These are phyloP conservation scores for Phytopythium helicoides DNA, from an alignment of 352 stramenopile genomes.

Conservation along the genomic window DNA sequence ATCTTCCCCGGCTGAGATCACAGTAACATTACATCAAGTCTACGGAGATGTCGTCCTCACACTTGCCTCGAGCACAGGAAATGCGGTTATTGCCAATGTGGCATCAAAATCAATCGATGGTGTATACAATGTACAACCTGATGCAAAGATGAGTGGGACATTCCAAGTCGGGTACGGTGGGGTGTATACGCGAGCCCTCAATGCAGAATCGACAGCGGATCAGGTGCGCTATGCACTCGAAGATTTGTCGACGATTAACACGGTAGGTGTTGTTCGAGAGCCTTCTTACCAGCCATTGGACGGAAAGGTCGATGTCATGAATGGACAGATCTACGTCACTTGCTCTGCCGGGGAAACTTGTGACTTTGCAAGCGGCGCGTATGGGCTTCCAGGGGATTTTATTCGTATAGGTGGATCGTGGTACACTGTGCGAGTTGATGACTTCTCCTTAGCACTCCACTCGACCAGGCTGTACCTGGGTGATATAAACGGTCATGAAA, in stretches of 20 bases:
- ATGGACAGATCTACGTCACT: slow-evolving; percentile 60
- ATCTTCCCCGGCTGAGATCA: slow-evolving; percentile 25
- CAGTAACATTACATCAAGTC: slow-evolving; percentile 60
- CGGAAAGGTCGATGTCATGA: slow-evolving; percentile 51
- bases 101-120: slow-evolving; percentile 45
- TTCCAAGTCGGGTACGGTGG: slow-evolving; percentile 73
- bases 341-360: slow-evolving; percentile 47
- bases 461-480: slow-evolving; percentile 49
- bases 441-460: slow-evolving; percentile 35
- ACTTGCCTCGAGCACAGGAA: slow-evolving; percentile 16
- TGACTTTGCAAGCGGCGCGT: slow-evolving; percentile 43
- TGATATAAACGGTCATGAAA: slow-evolving; percentile 54
- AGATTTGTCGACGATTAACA: slow-evolving; percentile 52
- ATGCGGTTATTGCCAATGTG: slow-evolving; percentile 18
- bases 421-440: slow-evolving; percentile 64
- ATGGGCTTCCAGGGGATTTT: slow-evolving; percentile 56
- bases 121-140: slow-evolving; percentile 43
- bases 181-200: slow-evolving; percentile 57
- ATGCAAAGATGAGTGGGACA: slow-evolving; percentile 68
- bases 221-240: slow-evolving; percentile 72
- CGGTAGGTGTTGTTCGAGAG: slow-evolving; percentile 44
- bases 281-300: slow-evolving; percentile 38
- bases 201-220: slow-evolving; percentile 59
- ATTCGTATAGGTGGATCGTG: slow-evolving; percentile 62
- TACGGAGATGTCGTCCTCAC: slow-evolving; percentile 45